These are phyloP conservation scores for Jamesozyma lodderae DNA, from an alignment of 805 yeast species.

Conservation along the genomic window DNA sequence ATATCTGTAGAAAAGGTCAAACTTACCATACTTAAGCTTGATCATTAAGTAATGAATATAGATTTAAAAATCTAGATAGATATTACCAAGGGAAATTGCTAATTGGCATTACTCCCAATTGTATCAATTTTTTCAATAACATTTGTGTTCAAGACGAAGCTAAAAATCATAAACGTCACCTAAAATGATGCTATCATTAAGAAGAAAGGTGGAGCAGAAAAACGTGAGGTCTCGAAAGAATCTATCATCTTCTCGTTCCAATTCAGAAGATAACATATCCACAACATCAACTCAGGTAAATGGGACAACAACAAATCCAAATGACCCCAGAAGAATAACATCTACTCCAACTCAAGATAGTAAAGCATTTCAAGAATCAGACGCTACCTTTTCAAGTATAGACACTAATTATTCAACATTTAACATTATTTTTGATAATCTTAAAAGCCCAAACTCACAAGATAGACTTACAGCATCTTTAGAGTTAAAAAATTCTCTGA, in stretches of 20 bases:
- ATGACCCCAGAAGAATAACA: conserved; percentile 13
- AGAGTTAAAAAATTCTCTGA: conserved; percentile 61
- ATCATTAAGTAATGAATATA: no score
- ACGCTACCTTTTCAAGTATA: conserved; percentile 17
- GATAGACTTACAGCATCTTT: conserved; percentile 47
- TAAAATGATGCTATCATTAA: conserved; percentile 17
- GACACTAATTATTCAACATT: conserved; percentile 28
- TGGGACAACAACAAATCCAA: conserved; percentile 6
- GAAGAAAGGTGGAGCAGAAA: conserved; percentile 22
- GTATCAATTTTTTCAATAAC: no score
- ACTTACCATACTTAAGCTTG: no score
- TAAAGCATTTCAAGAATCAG: conserved; percentile 14
- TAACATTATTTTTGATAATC: conserved; percentile 31
- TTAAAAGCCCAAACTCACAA: conserved; percentile 30
- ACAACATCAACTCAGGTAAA: conserved; percentile 14
- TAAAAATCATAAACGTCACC: no score
- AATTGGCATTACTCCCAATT: no score
- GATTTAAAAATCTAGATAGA: no score
- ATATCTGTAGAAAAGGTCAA: no score
- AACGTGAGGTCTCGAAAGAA: conserved; percentile 17
- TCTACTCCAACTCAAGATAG: conserved; percentile 12
- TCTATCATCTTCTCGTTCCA: conserved; percentile 15
- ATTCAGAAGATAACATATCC: conserved; percentile 19
- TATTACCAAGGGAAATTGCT: no score
- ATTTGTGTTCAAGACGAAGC: no score